Conservation (phyloP, 2,329 filamentous ascomycete genomes). For the Colletotrichum neosansevieriae region DNA sequence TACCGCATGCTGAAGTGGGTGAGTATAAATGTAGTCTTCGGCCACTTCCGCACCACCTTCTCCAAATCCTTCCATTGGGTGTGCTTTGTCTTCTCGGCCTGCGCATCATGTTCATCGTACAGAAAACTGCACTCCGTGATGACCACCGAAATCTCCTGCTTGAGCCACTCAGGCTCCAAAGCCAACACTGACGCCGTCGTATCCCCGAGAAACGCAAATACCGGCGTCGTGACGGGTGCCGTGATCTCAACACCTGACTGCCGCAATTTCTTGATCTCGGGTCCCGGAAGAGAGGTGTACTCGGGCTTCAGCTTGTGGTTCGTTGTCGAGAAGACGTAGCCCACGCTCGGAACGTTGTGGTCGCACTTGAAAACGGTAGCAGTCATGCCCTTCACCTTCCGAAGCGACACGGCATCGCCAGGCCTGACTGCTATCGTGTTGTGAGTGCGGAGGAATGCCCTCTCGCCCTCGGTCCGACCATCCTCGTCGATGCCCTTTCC, state of each 20-base stretch:
- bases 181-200: conserved; percentile 57
- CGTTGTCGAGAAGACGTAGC: conserved; percentile 58
- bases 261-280: conserved; percentile 54
- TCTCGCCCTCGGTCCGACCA: conserved; percentile 37
- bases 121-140: conserved; percentile 64
- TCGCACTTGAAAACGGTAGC: conserved; percentile 59
- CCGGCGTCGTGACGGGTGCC: conserved; percentile 51
- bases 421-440: conserved; percentile 51
- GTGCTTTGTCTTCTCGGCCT: conserved; percentile 61
- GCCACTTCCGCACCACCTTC: conserved; percentile 56
- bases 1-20: conserved; percentile 62
- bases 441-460: conserved; percentile 53
- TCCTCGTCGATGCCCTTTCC: conserved; percentile 41
- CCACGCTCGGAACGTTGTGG: conserved; percentile 61
- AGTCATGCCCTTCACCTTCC: conserved; percentile 51
- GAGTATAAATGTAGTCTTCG: conserved; percentile 58
- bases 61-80: conserved; percentile 61
- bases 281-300: conserved; percentile 51
- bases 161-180: conserved; percentile 54
- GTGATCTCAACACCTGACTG: conserved; percentile 55
- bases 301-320: conserved; percentile 55
- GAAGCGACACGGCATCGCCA: conserved; percentile 53
- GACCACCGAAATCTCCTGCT: conserved; percentile 55
- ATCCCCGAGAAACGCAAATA: conserved; percentile 63
- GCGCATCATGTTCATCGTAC: conserved; percentile 55